phyloP scores from a whole-genome alignment of 345 rosid genomes.

The Lepidium sativum region DNA sequence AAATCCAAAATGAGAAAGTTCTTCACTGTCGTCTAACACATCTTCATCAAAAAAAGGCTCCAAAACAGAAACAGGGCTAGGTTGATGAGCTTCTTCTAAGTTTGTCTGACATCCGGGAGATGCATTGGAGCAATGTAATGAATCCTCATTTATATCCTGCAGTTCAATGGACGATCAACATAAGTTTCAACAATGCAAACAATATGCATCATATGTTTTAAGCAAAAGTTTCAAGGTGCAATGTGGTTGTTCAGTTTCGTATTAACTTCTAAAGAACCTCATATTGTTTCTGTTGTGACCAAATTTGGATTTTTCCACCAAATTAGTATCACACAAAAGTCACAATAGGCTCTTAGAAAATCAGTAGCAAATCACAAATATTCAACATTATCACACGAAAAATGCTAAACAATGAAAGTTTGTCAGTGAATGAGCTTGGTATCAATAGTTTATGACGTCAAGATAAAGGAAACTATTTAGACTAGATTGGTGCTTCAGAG shows the following conservation, averaged over 20 bases:
- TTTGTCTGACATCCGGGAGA: constrained; percentile 43
- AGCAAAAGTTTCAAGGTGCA: background rate
- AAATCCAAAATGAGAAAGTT: constrained; percentile 22
- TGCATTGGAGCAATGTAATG: constrained; percentile 31
- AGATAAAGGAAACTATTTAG: background rate
- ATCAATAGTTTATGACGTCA: background rate
- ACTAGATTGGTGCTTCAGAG: background rate
- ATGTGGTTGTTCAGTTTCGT: background rate
- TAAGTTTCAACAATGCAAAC: constrained; percentile 14
- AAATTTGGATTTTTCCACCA: background rate
- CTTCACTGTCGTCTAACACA: constrained; percentile 21
- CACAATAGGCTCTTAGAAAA: background rate
- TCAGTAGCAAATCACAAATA: background rate
- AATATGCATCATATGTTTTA: background rate
- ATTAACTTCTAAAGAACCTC: background rate
- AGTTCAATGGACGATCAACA: constrained; percentile 2
- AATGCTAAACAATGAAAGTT: background rate
- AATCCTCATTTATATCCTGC: constrained; percentile 33
- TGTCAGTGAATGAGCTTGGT: background rate
- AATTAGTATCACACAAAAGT: background rate
- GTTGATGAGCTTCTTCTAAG: constrained; percentile 50
- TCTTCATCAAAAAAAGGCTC: constrained; percentile 37
- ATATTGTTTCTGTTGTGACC: background rate
- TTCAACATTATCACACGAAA: background rate
- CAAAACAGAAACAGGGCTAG: constrained; percentile 83